Evolutionary conservation across 768 basidiomycete species (phyloP), one percentile per base, ranked within the genome.

Genomic region (Mycena olivaceomarginata): DNA sequence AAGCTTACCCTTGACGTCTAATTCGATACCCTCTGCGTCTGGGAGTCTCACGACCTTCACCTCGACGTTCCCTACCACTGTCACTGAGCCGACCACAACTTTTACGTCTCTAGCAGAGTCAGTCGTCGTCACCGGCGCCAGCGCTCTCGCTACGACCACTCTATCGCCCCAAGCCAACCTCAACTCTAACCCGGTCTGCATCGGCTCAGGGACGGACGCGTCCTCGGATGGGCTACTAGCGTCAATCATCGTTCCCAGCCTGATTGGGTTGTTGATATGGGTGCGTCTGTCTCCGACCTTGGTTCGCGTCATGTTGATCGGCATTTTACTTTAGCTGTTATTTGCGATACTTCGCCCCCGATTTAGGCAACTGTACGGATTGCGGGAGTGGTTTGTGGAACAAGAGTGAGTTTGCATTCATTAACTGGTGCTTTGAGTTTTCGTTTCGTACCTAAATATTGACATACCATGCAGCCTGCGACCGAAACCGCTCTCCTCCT

Each of bases 351-450:
- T 95, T 25, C 89, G 95, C 53, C 94, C 95, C 16, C 92, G 90
- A 70, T 93, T 92, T 80, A 91, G 94, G 71, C 93, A 95, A 86
- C 82, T 96, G 16, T 96, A 95, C 79, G 93, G 87, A 22, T 82
- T 93, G 64, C 87, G 95, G 81, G 94, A 95, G 82, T 96, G 95
- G 95, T 96, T 96, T 83, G 89, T 93, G 18, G 92, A 90, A 62
- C 90, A 88, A 84, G 90, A 91, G 94, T 96, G 82, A 85, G 93
- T 89, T 3, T 20, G 25, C 25, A 25, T 57, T 22, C 4, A 57
- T 57, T 31, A 31, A 31, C 31, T 31, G 3, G 31, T 31, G 31
- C 31, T 31, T 31, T 31, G 4, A 31, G 43, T 45, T 41, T 59
- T 67, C 56, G 57, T 51, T 18, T n/a, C 73, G 25, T 66, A 31